These are phyloP conservation scores for Herpetomonas muscarum DNA, from an alignment of 208 protist genomes.

Conservation along the genomic window DNA sequence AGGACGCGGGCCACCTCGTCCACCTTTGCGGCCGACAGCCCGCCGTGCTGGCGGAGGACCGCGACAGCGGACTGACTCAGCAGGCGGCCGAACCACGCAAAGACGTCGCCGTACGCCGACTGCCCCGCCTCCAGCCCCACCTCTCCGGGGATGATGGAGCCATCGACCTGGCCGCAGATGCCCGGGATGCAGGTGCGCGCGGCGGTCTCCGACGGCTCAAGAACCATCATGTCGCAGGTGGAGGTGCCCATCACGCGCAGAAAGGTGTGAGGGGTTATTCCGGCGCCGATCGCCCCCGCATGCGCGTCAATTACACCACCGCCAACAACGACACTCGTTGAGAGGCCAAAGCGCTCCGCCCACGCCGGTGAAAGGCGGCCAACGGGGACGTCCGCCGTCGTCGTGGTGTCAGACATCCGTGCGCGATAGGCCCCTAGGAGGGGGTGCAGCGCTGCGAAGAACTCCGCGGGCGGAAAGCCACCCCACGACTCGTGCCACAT, in stretches of 20 bases:
- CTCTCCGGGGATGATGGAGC: slow-evolving; percentile 45
- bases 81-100: slow-evolving; percentile 52
- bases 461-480: slow-evolving; percentile 38
- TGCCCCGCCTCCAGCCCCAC: slow-evolving; percentile 56
- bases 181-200: slow-evolving; percentile 23
- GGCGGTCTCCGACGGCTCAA: slow-evolving; percentile 26
- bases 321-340: slow-evolving; percentile 29
- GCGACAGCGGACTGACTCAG: slow-evolving; percentile 28
- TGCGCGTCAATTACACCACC: slow-evolving; percentile 56
- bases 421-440: slow-evolving; percentile 25
- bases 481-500: slow-evolving; percentile 64
- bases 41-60: slow-evolving; percentile 21
- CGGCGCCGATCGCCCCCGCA: slow-evolving; percentile 47
- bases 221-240: slow-evolving; percentile 64
- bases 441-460: slow-evolving; percentile 48
- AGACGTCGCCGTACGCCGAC: slow-evolving; percentile 56
- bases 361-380: slow-evolving; percentile 33
- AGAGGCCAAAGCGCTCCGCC: slow-evolving; percentile 35
- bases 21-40: not conserved
- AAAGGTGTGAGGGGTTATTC: slow-evolving; percentile 38
- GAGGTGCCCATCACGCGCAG: slow-evolving; percentile 65
- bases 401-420: slow-evolving; percentile 29
- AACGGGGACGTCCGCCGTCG: slow-evolving; percentile 44
- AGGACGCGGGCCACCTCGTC: slow-evolving; percentile 8
- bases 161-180: slow-evolving; percentile 59